Evolutionary conservation across 202 grass and related monocot genomes (phyloP).

Genomic region (Zizania palustris): DNA sequence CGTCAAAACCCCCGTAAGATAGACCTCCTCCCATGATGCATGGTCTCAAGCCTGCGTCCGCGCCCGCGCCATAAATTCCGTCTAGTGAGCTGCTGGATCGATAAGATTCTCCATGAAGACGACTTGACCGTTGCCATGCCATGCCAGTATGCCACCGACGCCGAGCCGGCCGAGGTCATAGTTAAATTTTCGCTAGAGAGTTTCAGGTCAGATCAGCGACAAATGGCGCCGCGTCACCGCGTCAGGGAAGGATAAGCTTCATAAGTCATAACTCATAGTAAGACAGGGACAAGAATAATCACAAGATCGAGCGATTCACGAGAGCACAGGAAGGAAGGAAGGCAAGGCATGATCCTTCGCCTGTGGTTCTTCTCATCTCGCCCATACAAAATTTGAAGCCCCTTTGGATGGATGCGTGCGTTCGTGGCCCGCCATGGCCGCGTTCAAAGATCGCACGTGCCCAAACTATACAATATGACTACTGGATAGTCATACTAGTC

Average conservation of each 20-base stretch:
- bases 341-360: not conserved
- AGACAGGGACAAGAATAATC: not conserved
- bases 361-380: constrained; percentile 17
- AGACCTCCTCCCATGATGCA: not conserved
- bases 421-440: constrained; percentile 7
- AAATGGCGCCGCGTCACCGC: constrained; percentile 18
- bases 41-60: not conserved
- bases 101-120: constrained; percentile 5
- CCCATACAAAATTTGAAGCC: not conserved
- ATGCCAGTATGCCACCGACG: too few species aligned
- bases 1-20: not conserved
- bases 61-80: not conserved
- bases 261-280: not conserved
- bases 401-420: not conserved
- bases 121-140: not conserved
- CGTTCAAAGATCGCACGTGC: not conserved
- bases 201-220: constrained; percentile 25
- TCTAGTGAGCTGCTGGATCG: not conserved
- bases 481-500: not conserved
- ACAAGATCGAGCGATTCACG: not conserved
- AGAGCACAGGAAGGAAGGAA: not conserved
- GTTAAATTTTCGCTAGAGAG: not conserved
- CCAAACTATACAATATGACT: not conserved
- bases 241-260: constrained; percentile 27
- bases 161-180: too few species aligned